Base-by-base conservation (phyloP, 768 basidiomycete species). In the Amanita fuliginea region DNA sequence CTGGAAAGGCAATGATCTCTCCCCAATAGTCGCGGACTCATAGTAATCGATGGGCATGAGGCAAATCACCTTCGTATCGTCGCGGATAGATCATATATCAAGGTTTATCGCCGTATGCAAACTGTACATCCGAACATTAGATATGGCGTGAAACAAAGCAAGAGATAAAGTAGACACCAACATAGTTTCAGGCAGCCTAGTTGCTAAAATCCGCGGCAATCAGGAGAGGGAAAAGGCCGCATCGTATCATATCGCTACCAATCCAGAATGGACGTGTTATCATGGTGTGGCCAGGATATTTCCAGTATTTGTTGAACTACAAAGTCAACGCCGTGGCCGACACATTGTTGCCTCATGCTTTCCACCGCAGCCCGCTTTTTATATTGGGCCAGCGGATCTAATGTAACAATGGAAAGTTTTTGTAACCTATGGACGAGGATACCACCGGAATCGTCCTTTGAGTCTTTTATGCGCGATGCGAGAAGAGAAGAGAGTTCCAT, bases 231-330 rank as follows among this genome's bases (percentile, higher is more conserved):
- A 19, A 40, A 2, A 21, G 7, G 10, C 39, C 39, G 19, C 16
- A 19, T 19, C 4, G 16, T 10, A 18, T 40, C 39, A 40, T 40
- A 40, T 40, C 16, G 9, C 37, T 24, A 47, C 46, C 46, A 47
- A 24, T 47, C 46, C 24, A 47, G 46, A n/a, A 47, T 47, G n/a
- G 33, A 24, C 14, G 35, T 47, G 24, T 47, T 37, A 28, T 47
- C 46, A 16, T 47, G 34, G 19, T 35, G 34, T 10, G 46, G 34
- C 46, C 46, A 37, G 9, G 46, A 3, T 5, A 47, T 16, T n/a
- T 47, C 35, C n/a, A 6, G 21, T 14, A 35, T 24, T 14, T 19
- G 11, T 26, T 47, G 33, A 28, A 37, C 24, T 4, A 35, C n/a
- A 26, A 47, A 47, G 18, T 37, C 33, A 26, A 47, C 35, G 9